Conservation (phyloP, 2,329 filamentous ascomycete genomes). For the Coniella lustricola region DNA sequence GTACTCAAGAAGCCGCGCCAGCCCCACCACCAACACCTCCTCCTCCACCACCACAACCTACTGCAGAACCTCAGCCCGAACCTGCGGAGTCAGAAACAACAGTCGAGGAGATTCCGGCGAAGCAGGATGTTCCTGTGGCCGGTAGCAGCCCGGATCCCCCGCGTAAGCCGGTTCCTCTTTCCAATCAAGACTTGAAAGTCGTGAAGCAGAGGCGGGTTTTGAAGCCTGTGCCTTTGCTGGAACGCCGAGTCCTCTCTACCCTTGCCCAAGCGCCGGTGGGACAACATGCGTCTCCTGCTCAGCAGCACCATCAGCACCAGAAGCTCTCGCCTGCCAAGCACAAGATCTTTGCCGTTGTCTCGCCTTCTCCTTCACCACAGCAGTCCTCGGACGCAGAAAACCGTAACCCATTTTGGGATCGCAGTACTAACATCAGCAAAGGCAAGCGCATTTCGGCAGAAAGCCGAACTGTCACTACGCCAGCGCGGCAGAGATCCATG, state of each 20-base stretch:
- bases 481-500: slow-evolving; percentile 40
- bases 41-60: background rate
- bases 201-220: slow-evolving; percentile 21
- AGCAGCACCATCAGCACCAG: no score
- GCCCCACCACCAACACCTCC: background rate
- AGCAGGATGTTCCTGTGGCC: slow-evolving; percentile 12
- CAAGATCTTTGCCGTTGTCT: slow-evolving; percentile 39
- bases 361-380: slow-evolving; percentile 62
- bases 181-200: slow-evolving; percentile 17
- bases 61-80: background rate
- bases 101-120: slow-evolving; percentile 6
- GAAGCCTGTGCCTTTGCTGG: slow-evolving; percentile 23
- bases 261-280: slow-evolving; percentile 36
- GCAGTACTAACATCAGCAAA: slow-evolving; percentile 39
- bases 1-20: background rate
- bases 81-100: slow-evolving; percentile 12
- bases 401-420: slow-evolving; percentile 62
- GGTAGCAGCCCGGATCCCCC: slow-evolving; percentile 14
- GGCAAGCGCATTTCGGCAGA: slow-evolving; percentile 41
- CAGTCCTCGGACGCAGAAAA: slow-evolving; percentile 79
- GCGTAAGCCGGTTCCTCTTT: slow-evolving; percentile 10
- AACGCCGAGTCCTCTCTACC: slow-evolving; percentile 12
- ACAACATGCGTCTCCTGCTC: slow-evolving; percentile 34
- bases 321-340: slow-evolving; percentile 49
- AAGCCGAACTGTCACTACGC: slow-evolving; percentile 34